phyloP scores from a whole-genome alignment of 169 alveolate genomes.

The Plasmodium fragile region DNA sequence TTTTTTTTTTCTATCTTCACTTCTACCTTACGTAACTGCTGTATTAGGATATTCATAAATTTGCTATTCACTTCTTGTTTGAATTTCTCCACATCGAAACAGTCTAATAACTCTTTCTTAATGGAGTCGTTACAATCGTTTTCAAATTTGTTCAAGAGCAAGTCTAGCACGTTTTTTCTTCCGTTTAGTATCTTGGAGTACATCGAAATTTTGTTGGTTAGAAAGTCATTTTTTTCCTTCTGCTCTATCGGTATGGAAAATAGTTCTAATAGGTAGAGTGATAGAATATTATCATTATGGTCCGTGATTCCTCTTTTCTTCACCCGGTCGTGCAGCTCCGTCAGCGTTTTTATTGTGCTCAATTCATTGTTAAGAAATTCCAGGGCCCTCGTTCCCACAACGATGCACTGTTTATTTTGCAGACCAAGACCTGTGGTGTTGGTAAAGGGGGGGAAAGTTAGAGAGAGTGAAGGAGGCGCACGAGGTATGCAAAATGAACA shows the following conservation, averaged over 20 bases:
- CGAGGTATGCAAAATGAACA: not conserved
- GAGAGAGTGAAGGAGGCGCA: too few species aligned
- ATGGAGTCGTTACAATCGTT: conserved; percentile 81
- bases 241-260: conserved; percentile 89
- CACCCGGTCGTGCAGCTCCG: conserved; percentile 88
- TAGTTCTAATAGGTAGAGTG: conserved; percentile 88
- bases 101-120: conserved; percentile 79
- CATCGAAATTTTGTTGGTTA: conserved; percentile 86
- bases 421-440: conserved; percentile 86
- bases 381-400: conserved; percentile 92
- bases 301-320: conserved; percentile 82
- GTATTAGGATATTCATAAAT: conserved; percentile 85
- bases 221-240: conserved; percentile 87
- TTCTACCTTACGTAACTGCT: conserved; percentile 86
- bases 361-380: conserved; percentile 88
- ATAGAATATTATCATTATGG: conserved; percentile 85
- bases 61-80: conserved; percentile 86
- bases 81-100: conserved; percentile 85
- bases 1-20: conserved; percentile 84
- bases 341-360: conserved; percentile 85
- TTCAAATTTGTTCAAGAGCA: conserved; percentile 75
- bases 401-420: conserved; percentile 89
- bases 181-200: conserved; percentile 85
- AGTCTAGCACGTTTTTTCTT: conserved; percentile 80
- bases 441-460: not conserved